Percentiles rank a stretch among this genome's conserved stretches.
phyloP scores from a whole-genome alignment of 2,329 filamentous ascomycete species.

The Xylaria sp. region DNA sequence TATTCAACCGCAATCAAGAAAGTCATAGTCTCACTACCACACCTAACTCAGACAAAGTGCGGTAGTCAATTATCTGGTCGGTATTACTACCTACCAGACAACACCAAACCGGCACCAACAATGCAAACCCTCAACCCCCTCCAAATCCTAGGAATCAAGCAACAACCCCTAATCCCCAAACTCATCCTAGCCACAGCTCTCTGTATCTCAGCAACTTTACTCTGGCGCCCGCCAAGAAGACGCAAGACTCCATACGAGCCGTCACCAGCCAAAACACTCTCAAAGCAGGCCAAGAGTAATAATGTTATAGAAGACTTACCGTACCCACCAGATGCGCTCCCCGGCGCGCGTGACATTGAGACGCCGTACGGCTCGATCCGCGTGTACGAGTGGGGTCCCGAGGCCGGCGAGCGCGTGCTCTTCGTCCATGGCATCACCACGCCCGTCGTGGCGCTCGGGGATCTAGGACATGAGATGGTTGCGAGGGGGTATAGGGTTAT shows the following conservation, averaged over 20 bases:
- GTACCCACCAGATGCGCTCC: slow-evolving; percentile 77
- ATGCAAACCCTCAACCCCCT: neutral
- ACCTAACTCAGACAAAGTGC: neutral
- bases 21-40: no score
- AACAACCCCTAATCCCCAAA: neutral
- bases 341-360: slow-evolving; percentile 74
- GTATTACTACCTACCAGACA: neutral
- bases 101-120: neutral
- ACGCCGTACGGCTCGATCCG: slow-evolving; percentile 77
- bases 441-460: slow-evolving; percentile 75
- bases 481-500: slow-evolving; percentile 78
- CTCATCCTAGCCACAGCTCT: slow-evolving; percentile 14
- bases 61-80: neutral
- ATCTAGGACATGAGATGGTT: slow-evolving; percentile 73
- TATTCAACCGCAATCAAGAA: no score
- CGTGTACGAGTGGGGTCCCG: slow-evolving; percentile 84
- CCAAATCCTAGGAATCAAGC: slow-evolving; percentile 10
- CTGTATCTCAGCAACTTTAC: slow-evolving; percentile 19
- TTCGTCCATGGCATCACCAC: slow-evolving; percentile 86
- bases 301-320: slow-evolving; percentile 54
- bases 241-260: slow-evolving; percentile 2
- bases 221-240: slow-evolving; percentile 3
- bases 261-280: slow-evolving; percentile 20
- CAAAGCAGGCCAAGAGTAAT: neutral
- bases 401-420: slow-evolving; percentile 76